Conservation (phyloP, 2,329 filamentous ascomycete genomes). For the Fusarium proliferatum region DNA sequence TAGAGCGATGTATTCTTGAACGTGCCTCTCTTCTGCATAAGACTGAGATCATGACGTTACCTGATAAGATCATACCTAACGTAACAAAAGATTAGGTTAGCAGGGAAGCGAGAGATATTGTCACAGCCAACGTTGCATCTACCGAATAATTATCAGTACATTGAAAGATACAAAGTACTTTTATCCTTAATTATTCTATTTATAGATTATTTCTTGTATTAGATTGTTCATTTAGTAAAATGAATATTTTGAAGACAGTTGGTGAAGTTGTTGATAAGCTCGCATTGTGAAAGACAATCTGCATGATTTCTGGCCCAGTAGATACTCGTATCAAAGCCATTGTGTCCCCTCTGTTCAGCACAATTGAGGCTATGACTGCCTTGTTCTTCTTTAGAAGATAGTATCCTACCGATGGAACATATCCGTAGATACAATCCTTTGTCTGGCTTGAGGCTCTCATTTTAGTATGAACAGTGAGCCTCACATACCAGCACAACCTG, state of each 20-base stretch:
- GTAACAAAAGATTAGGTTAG: neutral
- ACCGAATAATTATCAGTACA: no score
- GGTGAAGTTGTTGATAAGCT: no score
- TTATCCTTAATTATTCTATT: no score
- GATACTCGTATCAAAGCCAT: neutral
- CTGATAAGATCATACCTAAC: neutral
- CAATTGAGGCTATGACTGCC: neutral
- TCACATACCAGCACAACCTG: neutral
- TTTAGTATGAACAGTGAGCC: neutral
- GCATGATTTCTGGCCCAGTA: neutral
- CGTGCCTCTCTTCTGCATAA: neutral
- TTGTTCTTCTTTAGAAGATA: neutral
- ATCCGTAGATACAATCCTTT: neutral
- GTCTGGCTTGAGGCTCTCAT: neutral
- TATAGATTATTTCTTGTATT: no score
- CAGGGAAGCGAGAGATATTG: no score
- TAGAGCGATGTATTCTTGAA: fast-evolving
- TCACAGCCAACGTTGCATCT: no score
- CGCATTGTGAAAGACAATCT: neutral
- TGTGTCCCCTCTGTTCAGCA: neutral
- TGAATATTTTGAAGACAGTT: no score
- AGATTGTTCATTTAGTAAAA: no score
- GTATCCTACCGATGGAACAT: fast-evolving
- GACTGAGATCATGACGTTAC: neutral
- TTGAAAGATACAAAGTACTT: no score